phyloP scores from a whole-genome alignment of 192 early-diverging fungal genomes.

The Cladochytrium replicatum region DNA sequence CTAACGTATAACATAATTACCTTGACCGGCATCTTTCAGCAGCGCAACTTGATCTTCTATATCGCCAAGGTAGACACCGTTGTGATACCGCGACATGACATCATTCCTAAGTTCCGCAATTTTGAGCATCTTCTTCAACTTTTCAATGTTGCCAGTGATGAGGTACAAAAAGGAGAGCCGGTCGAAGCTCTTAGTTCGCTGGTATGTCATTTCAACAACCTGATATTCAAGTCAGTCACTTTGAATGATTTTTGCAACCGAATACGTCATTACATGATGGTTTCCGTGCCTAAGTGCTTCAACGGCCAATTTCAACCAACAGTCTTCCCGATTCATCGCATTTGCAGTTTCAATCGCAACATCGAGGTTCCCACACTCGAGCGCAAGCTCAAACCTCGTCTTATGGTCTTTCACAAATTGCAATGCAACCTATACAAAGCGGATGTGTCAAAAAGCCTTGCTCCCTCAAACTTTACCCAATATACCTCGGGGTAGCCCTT shows the following conservation, averaged over 20 bases:
- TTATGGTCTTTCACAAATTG: constrained; percentile 97
- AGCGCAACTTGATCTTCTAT: constrained; percentile 81
- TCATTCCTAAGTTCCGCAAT: constrained; percentile 81
- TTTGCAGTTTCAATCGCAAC: constrained; percentile 93
- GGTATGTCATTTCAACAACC: constrained; percentile 85
- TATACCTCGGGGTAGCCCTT: constrained; percentile 92
- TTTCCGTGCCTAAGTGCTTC: constrained; percentile 91
- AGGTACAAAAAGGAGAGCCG: constrained; percentile 92
- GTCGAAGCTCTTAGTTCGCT: constrained; percentile 85
- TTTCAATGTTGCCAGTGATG: constrained; percentile 82
- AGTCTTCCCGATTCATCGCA: constrained; percentile 76
- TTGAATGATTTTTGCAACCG: not conserved
- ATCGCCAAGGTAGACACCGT: constrained; percentile 83
- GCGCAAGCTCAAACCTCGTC: constrained; percentile 90
- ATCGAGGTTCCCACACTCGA: constrained; percentile 95
- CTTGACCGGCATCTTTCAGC: constrained; percentile 79
- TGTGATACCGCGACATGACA: constrained; percentile 85
- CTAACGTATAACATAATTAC: constrained; percentile 31
- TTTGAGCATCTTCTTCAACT: constrained; percentile 89
- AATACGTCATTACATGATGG: constrained; percentile 45
- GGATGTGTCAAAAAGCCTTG: not conserved
- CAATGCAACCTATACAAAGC: constrained; percentile 72
- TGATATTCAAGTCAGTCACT: constrained; percentile 13
- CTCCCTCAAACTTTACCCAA: not conserved
- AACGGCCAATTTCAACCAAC: constrained; percentile 78